Base-by-base conservation (phyloP, 768 basidiomycete genomes). In the Grammothele lineata region DNA sequence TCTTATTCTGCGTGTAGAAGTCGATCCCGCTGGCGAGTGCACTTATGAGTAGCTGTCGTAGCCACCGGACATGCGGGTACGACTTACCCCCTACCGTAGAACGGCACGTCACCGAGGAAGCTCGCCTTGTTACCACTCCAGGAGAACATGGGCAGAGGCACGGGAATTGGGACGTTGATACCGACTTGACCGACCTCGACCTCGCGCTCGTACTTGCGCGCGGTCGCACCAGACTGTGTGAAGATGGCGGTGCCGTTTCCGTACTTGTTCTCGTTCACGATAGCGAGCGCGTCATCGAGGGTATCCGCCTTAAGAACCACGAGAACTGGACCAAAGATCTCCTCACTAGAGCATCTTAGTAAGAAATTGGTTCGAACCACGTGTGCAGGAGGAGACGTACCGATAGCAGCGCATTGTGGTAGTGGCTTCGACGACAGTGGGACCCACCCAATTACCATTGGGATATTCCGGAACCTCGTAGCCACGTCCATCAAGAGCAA, bases 1-100 rank as follows among this genome's bases (percentile, higher is more conserved):
- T 97, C 92, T 96, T 97, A 66, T 92, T 86, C 66, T 93, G 87
- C 3, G 95, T 98, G 64, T 93, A 98, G 71, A 98, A 98, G 64
- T 89, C 89, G 68, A 97, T 78, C 21, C 90, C 94, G 53, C 88
- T 86, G 58, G 5, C 23, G 42, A 39, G 14, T 23, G 10, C 26
- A 26, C 21, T 55, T 19, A 46, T 45, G 35, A 48, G 38, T 5
- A 21, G 3, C 8, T 17, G 24, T 15, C 21, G n/a, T n/a, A n/a
- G n/a, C n/a, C n/a, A n/a, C n/a, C n/a, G n/a, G n/a, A n/a, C 27
- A 7, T 30, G 27, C 8, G 27, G 14, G 27, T 7, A 30, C 27
- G 27, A 30, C 71, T 51, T 53, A 84, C 86, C 83, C 80, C 66
- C 87, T 87, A 23, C 94, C 94, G 57, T 96, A 96, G 71, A 96